Base-by-base conservation (phyloP, 345 rosid genomes). In the Lepidium aucheri region DNA sequence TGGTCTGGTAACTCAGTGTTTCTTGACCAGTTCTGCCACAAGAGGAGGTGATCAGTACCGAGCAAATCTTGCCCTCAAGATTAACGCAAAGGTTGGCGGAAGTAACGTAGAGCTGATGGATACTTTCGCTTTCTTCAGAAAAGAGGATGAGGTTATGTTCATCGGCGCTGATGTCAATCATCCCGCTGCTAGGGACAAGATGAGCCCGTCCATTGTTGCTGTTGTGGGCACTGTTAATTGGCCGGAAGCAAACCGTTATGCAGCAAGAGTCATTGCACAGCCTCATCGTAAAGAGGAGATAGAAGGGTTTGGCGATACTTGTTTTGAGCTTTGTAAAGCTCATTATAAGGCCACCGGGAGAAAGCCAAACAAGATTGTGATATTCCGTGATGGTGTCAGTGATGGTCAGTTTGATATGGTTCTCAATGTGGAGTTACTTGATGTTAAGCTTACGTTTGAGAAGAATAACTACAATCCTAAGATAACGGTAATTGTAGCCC, bases 41-140 rank as follows among this genome's bases (percentile, higher is more conserved):
- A 79, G 3, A 33, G 78, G 74, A 13, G 61, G 61, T 9, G 95
- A 89, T 60, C 95, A 87, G 58, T 86, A 85, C 73, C 86, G 79
- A 4, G 85, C 91, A 20, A 86, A 89, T 74, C 84, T 92, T 24
- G 91, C 85, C 3, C 85, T 89, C 38, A 87, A 89, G 84, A 89
- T 92, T 74, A 92, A 92, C 49, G 98, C 97, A 0, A 92, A 92
- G 78, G 90, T 92, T n/a, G 98, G 96, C 40, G 97, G 98, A 51
- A 92, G 95, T 81, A 92, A 89, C 13, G 81, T 75, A 0, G 98
- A 89, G 83, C 86, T 92, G 49, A 56, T 61, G 38, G 84, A 83
- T 42, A 60, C 46, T 40, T 82, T 89, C 34, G 83, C 90, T 1
- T 72, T 61, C 76, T 81, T 89, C 30, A 58, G 10, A 6, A 76